Evolutionary conservation across 179 eudicot species (phyloP).

Genomic region (Silene vulgaris): DNA sequence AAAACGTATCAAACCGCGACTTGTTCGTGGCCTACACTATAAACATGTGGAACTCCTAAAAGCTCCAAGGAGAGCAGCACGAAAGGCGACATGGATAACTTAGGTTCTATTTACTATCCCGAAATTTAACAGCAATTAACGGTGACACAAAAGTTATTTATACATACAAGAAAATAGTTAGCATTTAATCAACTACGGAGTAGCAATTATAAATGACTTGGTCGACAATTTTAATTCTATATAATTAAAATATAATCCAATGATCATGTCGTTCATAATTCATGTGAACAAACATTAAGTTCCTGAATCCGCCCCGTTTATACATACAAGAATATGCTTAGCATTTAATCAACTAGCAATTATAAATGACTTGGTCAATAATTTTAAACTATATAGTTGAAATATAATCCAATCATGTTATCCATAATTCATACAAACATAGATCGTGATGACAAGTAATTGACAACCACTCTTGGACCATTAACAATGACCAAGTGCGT

Average conservation of each 20-base stretch:
- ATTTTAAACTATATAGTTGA: neutral
- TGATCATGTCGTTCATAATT: neutral
- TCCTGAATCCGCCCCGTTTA: no score
- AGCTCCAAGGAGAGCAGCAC: no score
- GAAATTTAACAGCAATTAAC: no score
- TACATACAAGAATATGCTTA: neutral
- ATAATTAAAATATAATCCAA: neutral
- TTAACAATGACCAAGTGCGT: neutral
- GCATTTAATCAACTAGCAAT: neutral
- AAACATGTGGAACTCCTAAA: no score
- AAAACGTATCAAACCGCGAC: no score
- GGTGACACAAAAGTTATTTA: no score
- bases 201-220: no score
- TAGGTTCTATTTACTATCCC: no score
- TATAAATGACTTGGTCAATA: neutral
- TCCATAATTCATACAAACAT: neutral
- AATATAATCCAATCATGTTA: slow-evolving; percentile 1
- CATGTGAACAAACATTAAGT: neutral
- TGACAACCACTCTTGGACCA: slow-evolving; percentile 2
- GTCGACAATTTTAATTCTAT: neutral
- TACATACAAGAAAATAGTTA: no score
- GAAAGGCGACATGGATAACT: no score
- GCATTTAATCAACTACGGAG: no score
- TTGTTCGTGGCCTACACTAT: no score
- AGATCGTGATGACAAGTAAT: neutral